Base-by-base conservation (phyloP, 2,329 filamentous ascomycete genomes). In the Dothiorella sarmentorum region DNA sequence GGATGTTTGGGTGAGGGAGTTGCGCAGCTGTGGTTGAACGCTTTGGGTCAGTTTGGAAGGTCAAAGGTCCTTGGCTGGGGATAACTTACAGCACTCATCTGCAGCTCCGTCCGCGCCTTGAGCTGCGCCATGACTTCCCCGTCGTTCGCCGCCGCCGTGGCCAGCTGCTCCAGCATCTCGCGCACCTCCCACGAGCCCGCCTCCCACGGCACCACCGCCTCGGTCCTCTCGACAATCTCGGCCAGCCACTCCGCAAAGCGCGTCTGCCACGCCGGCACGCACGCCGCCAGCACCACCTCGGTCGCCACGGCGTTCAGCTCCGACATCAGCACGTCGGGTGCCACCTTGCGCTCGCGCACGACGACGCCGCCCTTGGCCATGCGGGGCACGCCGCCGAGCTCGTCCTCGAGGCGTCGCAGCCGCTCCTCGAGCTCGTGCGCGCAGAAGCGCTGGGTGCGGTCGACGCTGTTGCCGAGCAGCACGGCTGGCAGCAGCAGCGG, bases 401-500 rank as follows among this genome's bases (percentile, higher is more conserved):
- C 55, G 15, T 38, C 55, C 10, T 57, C 55, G 9, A 38, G 42
- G n/a, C 18, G 6, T 11, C n/a, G 20, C n/a, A 57, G 3, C 11
- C 29, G 20, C 17, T 13, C 37, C 4, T 35, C 31, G 11, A 57
- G 22, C 29, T 57, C 55, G n/a, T 13, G 5, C 18, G 22, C 13
- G 38, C 29, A 47, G 9, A 57, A 57, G 3, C 20, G 10, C 42
- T 47, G 55, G n/a, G 55, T 38, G 18, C 42, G 55, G 4, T 45
- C 40, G n/a, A 57, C 40, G 11, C 29, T 18, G 42, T 26, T 18
- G 18, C 18, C 20, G 4, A 45, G 42, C 22, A 57, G 22, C 4
- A 37, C 15, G 24, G 29, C 31, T 20, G 55, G 55, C 1, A 57
- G 42, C 3, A 57, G 55, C 20, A 57, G 42, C 29, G 55, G 55